phyloP scores from a whole-genome alignment of 345 rosid species.

The Brassica rapa region DNA sequence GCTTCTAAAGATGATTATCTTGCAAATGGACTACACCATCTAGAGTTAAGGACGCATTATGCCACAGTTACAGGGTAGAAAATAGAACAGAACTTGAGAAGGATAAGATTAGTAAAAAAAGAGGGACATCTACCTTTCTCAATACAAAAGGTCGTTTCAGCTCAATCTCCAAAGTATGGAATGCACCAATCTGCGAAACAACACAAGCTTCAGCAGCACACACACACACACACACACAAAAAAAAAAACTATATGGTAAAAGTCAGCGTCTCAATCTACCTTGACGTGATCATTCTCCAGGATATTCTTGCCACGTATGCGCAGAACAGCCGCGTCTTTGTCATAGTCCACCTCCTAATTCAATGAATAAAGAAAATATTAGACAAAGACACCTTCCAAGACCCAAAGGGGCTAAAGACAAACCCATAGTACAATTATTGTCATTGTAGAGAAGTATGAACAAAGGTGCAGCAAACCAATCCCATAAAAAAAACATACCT shows the following conservation, averaged over 20 bases:
- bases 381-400: background rate
- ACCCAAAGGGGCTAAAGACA: background rate
- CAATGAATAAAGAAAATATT: background rate
- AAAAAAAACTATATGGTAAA: background rate
- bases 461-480: background rate
- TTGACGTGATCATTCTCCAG: slow-evolving; percentile 83
- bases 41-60: background rate
- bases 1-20: background rate
- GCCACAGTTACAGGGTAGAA: slow-evolving; percentile 2
- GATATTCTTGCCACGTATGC: slow-evolving; percentile 85
- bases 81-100: slow-evolving; percentile 5
- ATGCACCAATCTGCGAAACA: slow-evolving; percentile 77
- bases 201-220: slow-evolving; percentile 11
- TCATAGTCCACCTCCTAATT: slow-evolving; percentile 76
- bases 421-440: background rate
- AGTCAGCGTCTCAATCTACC: slow-evolving; percentile 44
- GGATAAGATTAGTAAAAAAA: background rate
- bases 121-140: slow-evolving; percentile 60
- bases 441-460: background rate
- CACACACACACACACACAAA: no score
- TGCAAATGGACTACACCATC: background rate
- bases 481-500: slow-evolving; percentile 47
- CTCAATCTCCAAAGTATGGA: slow-evolving; percentile 85
- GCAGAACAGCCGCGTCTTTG: slow-evolving; percentile 71
- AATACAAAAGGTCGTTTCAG: slow-evolving; percentile 81